Percentiles rank a stretch among this genome's conserved stretches.
Conservation (phyloP, 1,284 basidiomycete species). For the Ganoderma boninense region DNA sequence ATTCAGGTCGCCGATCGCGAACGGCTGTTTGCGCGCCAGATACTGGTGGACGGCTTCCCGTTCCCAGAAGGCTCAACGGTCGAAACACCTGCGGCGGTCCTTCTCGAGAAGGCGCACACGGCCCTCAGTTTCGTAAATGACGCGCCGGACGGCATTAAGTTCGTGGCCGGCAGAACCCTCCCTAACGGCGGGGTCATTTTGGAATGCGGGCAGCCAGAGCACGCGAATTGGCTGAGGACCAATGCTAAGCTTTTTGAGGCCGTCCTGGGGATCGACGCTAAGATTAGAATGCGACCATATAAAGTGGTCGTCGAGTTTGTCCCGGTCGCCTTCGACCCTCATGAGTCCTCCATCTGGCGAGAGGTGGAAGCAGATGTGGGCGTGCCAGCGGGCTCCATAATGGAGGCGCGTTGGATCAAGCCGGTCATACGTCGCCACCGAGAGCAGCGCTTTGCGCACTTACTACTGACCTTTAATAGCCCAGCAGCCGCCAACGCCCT, state of each 20-base stretch:
- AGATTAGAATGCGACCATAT: background rate
- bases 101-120: background rate
- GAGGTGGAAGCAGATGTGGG: background rate
- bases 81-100: background rate
- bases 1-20: too few species aligned
- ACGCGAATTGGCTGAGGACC: background rate
- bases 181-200: background rate
- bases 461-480: background rate
- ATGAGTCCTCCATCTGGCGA: background rate
- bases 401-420: background rate
- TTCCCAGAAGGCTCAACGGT: background rate
- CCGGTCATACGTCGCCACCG: background rate
- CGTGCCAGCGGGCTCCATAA: background rate
- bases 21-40: too few species aligned
- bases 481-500: conserved; percentile 20
- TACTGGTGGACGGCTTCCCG: background rate
- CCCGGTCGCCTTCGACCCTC: background rate
- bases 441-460: conserved; percentile 5
- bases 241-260: background rate
- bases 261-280: too few species aligned
- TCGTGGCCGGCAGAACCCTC: background rate
- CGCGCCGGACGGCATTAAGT: background rate
- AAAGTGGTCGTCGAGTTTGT: background rate
- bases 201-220: background rate
- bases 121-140: background rate